Base-by-base conservation (phyloP, 306 rosid genomes). In the Cucurbita ficifolia region DNA sequence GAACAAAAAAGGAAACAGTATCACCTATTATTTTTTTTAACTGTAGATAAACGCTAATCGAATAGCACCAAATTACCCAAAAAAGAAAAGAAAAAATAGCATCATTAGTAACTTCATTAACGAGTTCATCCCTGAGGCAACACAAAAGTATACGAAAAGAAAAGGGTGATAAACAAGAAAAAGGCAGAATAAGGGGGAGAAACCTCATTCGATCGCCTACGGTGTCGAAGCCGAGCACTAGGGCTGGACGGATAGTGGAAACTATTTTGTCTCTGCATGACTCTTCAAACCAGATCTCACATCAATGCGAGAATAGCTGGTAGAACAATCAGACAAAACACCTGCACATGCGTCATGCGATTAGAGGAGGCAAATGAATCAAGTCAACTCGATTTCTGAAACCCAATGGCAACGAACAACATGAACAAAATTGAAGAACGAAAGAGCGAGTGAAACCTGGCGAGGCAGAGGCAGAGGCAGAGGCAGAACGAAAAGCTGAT, bases 181-280 rank as follows among this genome's bases (percentile, higher is more conserved):
- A 38, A 39, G 12, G 19, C 12, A 53, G 0, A 35, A 1, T 5
- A 58, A 38, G 54, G 39, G 8, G 36, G 38, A 75, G 45, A 18
- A 75, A 75, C 78, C 78, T 75, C 78, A 63, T 49, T 75, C 35
- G 78, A 49, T 48, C 78, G 59, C 78, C 78, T 60, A 18, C 78
- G 78, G 43, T 75, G 49, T 61, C 78, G 78, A 36, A 75, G 46
- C 19, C 72, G 70, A 60, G 18, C 59, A 75, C 70, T 46, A 46
- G 78, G 72, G 72, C 72, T 61, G 4, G 78, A 50, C 6, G 78
- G 78, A 16, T 61, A 10, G 72, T 75, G 49, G 7, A 69, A 2
- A 75, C 46, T 61, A 43, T 45, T 75, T 17, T 60, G 72, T 62
- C 54, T 75, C 40, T 61, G 72, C 78, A 75, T 75, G 0, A 29